Conservation (phyloP, 2,329 filamentous ascomycete genomes). For the Emmonsiellopsis sp. region DNA sequence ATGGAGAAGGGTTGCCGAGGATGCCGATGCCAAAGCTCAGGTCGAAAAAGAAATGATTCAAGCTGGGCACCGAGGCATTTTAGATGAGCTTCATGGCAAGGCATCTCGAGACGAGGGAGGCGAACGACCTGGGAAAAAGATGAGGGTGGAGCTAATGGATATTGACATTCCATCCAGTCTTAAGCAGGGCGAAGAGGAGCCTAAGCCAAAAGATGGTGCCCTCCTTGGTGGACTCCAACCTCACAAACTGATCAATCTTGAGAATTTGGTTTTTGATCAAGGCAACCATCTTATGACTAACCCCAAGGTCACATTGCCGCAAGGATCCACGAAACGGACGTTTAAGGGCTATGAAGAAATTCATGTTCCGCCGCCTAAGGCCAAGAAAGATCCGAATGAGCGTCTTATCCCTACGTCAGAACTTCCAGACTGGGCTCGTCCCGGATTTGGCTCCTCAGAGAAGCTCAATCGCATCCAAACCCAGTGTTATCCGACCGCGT, state of each 20-base stretch:
- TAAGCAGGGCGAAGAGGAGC: conserved; percentile 41
- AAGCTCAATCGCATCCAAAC: conserved; percentile 93
- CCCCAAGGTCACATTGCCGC: conserved; percentile 82
- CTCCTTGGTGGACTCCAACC: conserved; percentile 79
- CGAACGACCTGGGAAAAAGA: conserved; percentile 62
- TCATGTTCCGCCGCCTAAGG: conserved; percentile 88
- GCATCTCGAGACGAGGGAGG: conserved; percentile 44
- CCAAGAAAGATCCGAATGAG: conserved; percentile 70
- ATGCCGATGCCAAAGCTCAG: conserved; percentile 59
- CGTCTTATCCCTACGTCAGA: conserved; percentile 68
- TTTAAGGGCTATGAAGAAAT: conserved; percentile 99
- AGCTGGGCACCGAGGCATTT: conserved; percentile 73
- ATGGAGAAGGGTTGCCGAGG: conserved; percentile 71
- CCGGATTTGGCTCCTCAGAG: conserved; percentile 75
- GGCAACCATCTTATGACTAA: conserved; percentile 99
- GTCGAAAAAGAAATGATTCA: conserved; percentile 88
- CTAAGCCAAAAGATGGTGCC: conserved; percentile 53
- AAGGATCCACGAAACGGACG: conserved; percentile 86
- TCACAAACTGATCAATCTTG: conserved; percentile 78
- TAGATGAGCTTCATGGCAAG: conserved; percentile 79
- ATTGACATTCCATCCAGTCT: conserved; percentile 63
- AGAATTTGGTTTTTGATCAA: conserved; percentile 94
- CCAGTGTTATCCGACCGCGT: conserved; percentile 82
- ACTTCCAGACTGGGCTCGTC: conserved; percentile 83
- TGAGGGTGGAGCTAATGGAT: conserved; percentile 79